Percentiles rank a stretch among this genome's conserved stretches.
Conservation (phyloP, 768 basidiomycete genomes). For the Pleurotus tuber-regium region DNA sequence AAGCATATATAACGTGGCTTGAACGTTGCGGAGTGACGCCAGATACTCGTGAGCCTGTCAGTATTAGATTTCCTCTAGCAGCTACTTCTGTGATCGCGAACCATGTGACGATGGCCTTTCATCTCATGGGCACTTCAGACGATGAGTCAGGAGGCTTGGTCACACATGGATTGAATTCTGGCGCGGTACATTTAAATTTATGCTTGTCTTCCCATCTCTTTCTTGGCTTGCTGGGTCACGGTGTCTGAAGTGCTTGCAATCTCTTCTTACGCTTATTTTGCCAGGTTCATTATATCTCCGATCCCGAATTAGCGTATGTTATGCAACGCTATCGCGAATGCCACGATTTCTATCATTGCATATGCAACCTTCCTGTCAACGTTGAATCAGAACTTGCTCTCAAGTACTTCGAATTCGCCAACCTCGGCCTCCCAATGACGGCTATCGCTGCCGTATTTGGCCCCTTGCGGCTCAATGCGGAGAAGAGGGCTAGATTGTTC, state of each 20-base stretch:
- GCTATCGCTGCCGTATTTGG: slow-evolving; percentile 78
- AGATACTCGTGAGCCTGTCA: slow-evolving; percentile 88
- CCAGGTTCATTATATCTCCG: slow-evolving; percentile 92
- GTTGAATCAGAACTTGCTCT: slow-evolving; percentile 91
- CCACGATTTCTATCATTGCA: slow-evolving; percentile 96
- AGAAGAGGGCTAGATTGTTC: slow-evolving; percentile 57
- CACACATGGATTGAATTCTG: no score
- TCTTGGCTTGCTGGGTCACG: not conserved
- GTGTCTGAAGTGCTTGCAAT: not conserved
- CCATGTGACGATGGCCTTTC: not conserved
- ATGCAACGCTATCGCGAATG: slow-evolving; percentile 98
- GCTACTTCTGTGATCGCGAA: not conserved
- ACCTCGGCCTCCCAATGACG: slow-evolving; percentile 88
- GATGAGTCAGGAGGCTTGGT: no score
- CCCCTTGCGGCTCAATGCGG: slow-evolving; percentile 64
- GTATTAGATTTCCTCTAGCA: slow-evolving; percentile 12
- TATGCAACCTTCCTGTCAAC: slow-evolving; percentile 84
- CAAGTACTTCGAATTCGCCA: slow-evolving; percentile 93
- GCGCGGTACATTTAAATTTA: no score
- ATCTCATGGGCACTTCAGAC: slow-evolving; percentile 7
- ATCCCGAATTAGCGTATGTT: slow-evolving; percentile 95
- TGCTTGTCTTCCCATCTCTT: no score
- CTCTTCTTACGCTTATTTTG: slow-evolving; percentile 3
- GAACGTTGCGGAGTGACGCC: slow-evolving; percentile 86
- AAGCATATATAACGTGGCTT: slow-evolving; percentile 88